phyloP scores from a whole-genome alignment of 768 basidiomycete species.

The Rhizopogon roseolus region DNA sequence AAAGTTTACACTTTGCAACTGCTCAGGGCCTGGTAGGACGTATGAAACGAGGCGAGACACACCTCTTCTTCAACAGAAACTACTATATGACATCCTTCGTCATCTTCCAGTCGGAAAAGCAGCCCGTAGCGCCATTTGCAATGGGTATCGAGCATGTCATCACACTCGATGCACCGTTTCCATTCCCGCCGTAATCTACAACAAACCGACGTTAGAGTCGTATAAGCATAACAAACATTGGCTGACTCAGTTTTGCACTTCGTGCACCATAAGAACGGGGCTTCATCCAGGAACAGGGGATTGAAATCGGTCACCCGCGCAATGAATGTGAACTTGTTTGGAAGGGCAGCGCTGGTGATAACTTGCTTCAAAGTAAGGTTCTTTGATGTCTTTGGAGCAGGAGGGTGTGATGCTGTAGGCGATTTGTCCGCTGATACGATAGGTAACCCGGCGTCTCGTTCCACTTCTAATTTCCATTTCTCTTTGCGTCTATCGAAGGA shows the following conservation, averaged over 20 bases:
- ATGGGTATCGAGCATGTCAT: constrained; percentile 47
- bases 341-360: constrained; percentile 22
- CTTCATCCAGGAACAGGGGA: constrained; percentile 46
- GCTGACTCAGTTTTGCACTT: constrained; percentile 47
- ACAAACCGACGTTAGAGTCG: background rate
- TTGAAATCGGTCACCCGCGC: constrained; percentile 53
- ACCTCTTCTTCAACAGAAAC: constrained; percentile 48
- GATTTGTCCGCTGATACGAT: background rate
- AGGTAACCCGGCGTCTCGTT: constrained; percentile 1
- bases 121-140: constrained; percentile 45
- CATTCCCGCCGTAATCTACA: constrained; percentile 39
- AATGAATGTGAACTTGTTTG: constrained; percentile 36
- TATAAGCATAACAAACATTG: background rate
- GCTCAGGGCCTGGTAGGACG: background rate
- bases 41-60: constrained; percentile 2
- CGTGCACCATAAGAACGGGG: constrained; percentile 44
- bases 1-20: background rate
- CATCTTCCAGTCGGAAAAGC: constrained; percentile 49
- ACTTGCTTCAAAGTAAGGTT: constrained; percentile 35
- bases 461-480: constrained; percentile 23
- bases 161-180: constrained; percentile 46
- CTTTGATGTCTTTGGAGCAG: constrained; percentile 1
- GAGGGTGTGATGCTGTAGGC: background rate
- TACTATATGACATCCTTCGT: constrained; percentile 33
- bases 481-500: constrained; percentile 27